Evolutionary conservation across 2,329 filamentous ascomycete genomes (phyloP).

Genomic region (Chrysosporium keratinophilum): DNA sequence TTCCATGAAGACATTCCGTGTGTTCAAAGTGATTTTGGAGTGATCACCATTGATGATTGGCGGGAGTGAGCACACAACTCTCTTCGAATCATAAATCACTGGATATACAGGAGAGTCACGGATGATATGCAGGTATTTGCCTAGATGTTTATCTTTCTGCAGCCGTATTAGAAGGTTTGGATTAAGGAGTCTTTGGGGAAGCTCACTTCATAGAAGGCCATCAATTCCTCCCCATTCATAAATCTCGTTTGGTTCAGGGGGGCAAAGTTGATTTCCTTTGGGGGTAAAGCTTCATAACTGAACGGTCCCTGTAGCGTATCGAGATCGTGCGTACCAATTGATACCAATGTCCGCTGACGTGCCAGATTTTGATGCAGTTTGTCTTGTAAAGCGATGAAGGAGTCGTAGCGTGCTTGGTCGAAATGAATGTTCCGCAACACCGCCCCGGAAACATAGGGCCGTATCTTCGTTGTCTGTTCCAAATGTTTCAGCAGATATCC

Average conservation of each 20-base stretch:
- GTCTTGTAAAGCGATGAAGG: slow-evolving; percentile 95
- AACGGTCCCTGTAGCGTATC: slow-evolving; percentile 91
- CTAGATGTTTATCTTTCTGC: slow-evolving; percentile 75
- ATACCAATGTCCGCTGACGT: slow-evolving; percentile 83
- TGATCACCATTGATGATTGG: slow-evolving; percentile 97
- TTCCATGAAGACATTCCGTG: slow-evolving; percentile 91
- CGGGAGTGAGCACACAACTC: slow-evolving; percentile 79
- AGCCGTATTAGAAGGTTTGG: slow-evolving; percentile 13
- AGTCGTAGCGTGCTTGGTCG: slow-evolving; percentile 82
- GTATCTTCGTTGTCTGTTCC: slow-evolving; percentile 59
- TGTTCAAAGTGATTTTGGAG: slow-evolving; percentile 88
- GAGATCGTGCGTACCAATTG: slow-evolving; percentile 93
- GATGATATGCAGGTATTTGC: slow-evolving; percentile 87
- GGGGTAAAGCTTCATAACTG: slow-evolving; percentile 84
- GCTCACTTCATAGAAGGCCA: slow-evolving; percentile 72
- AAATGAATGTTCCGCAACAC: slow-evolving; percentile 87
- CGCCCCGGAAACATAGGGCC: slow-evolving; percentile 79
- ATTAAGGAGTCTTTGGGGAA: slow-evolving; percentile 1
- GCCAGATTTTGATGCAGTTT: slow-evolving; percentile 96
- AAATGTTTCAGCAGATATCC: slow-evolving; percentile 15
- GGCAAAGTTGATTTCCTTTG: slow-evolving; percentile 82
- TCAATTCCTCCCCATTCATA: slow-evolving; percentile 79
- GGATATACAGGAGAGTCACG: slow-evolving; percentile 88
- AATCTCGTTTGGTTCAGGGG: slow-evolving; percentile 85
- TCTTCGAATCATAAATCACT: slow-evolving; percentile 84